Conservation (phyloP, 345 rosid genomes). For the Salix dunnii region DNA sequence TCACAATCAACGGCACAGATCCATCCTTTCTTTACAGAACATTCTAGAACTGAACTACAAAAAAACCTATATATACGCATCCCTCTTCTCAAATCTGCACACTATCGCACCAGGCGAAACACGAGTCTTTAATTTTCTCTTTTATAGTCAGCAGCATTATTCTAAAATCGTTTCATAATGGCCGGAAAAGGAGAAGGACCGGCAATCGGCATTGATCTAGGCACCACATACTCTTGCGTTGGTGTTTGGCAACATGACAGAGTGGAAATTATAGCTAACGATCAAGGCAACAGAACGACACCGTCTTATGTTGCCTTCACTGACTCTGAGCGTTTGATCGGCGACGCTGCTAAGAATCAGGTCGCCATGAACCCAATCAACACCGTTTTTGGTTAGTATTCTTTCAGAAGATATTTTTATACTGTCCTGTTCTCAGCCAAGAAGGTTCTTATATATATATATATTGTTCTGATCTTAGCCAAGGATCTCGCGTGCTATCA, state of each 20-base stretch:
- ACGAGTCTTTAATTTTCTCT: too few relatives aligned
- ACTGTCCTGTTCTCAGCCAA: not conserved
- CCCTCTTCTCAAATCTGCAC: not conserved
- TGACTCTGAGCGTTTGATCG: constrained; percentile 32
- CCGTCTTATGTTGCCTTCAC: constrained; percentile 37
- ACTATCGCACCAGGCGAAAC: too few relatives aligned
- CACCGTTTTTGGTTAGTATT: constrained; percentile 28
- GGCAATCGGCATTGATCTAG: constrained; percentile 32
- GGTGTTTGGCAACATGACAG: constrained; percentile 37
- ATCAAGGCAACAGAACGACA: constrained; percentile 34
- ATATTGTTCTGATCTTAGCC: not conserved
- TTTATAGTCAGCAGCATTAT: too few relatives aligned
- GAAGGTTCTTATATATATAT: not conserved
- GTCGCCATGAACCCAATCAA: constrained; percentile 37
- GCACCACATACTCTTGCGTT: constrained; percentile 29
- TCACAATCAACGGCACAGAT: constrained; percentile 16
- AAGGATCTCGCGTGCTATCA: not conserved
- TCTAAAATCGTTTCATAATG: not conserved
- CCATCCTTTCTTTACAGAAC: constrained; percentile 9
- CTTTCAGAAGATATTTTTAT: not conserved
- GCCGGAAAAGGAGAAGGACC: constrained; percentile 28
- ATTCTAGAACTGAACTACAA: constrained; percentile 21
- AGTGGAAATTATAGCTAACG: constrained; percentile 31
- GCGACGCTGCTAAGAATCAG: constrained; percentile 39
- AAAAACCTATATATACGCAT: not conserved